Evolutionary conservation across 2,329 filamentous ascomycete genomes (phyloP), one percentile per base, ranked within the genome.

Genomic region (Diaporthe ampelina): DNA sequence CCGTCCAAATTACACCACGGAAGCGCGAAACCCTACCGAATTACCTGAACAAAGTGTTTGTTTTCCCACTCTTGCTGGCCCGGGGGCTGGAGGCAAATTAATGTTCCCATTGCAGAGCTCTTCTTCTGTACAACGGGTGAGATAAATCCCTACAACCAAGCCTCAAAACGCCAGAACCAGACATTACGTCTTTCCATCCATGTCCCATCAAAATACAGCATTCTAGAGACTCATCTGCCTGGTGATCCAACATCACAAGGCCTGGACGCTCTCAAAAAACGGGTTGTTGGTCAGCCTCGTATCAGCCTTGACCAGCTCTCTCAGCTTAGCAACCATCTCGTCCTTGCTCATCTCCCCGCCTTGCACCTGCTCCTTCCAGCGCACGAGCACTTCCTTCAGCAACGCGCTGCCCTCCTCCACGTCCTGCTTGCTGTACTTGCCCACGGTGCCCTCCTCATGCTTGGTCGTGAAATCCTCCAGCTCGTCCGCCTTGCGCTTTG

Each of bases 401-500:
- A 97, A 85, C 32, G 89, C 90, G 81, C 94, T 98, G 10, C 97
- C 97, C 81, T 96, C 91, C 79, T 98, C 95, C 0, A 98, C 94
- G 78, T 99, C 95, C 77, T 95, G 90, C 79, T 95, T 95, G 77
- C 90, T 93, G 81, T 94, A 95, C 78, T 90, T 85, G 10, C 87
- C 86, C 9, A 87, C 79, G 1, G 84, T 81, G 3, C 83, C 80
- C 58, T 88, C 88, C 76, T 94, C 92, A 79, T 94, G 91, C 84
- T 95, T 95, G 68, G 90, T 90, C 0, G 94, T 94, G 79, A 99
- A 99, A 82, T 99, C 97, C 83, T 99, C 97, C 48, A 99, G 88
- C 87, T 99, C 97, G 83, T 98, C 97, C 0, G 97, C 97, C 86
- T 99, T 99, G 79, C 97, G 91, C 85, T 97, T 97, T n/a, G 97